Evolutionary conservation across 2,329 filamentous ascomycete species (phyloP).

Genomic region (Decorospora gaudefroyi): DNA sequence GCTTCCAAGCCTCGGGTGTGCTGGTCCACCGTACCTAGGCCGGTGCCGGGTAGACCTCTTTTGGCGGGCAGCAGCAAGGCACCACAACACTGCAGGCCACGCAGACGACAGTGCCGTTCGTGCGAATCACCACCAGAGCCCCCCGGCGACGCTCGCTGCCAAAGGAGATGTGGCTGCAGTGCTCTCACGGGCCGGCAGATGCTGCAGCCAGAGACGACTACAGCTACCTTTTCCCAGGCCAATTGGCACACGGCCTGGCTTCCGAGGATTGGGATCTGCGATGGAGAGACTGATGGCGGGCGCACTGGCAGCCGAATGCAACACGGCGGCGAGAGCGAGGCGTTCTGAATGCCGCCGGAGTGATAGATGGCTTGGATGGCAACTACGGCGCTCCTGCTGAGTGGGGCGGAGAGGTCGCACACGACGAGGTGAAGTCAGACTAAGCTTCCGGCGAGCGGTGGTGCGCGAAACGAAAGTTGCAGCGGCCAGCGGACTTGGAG

Average conservation of each 20-base stretch:
- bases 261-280: conserved; percentile 31
- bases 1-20: conserved; percentile 11
- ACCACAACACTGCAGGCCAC: conserved; percentile 32
- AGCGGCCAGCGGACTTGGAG: conserved; percentile 6
- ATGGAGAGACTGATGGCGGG: conserved; percentile 25
- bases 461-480: conserved; percentile 26
- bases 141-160: conserved; percentile 25
- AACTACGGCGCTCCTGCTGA: conserved; percentile 19
- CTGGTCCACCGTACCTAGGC: too few relatives aligned
- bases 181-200: conserved; percentile 17
- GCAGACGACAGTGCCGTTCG: conserved; percentile 31
- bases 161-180: conserved; percentile 45
- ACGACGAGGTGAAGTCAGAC: conserved; percentile 24
- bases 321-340: conserved; percentile 29
- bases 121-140: conserved; percentile 32
- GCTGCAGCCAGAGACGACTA: conserved; percentile 26
- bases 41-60: conserved; percentile 23
- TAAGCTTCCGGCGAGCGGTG: conserved; percentile 19
- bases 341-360: conserved; percentile 17
- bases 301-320: conserved; percentile 26
- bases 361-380: conserved; percentile 15
- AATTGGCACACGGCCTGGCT: conserved; percentile 30
- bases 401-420: conserved; percentile 36
- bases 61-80: conserved; percentile 32
- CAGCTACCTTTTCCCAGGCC: conserved; percentile 11